Conservation (phyloP, 371 early-diverging fungal species). For the Phascolomyces articulosus region DNA sequence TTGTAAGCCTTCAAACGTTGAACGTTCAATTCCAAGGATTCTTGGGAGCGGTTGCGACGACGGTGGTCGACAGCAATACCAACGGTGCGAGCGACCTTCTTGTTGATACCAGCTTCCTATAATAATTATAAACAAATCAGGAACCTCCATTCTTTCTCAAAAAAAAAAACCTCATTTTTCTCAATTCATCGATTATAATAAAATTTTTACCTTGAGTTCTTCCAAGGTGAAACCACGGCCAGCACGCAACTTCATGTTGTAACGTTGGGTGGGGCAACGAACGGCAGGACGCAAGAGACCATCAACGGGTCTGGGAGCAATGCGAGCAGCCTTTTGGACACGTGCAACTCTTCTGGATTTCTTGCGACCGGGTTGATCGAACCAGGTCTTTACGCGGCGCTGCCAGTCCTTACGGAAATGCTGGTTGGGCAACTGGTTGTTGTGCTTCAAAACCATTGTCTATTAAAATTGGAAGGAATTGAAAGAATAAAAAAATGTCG, state of each 20-base stretch:
- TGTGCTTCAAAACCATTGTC: conserved; percentile 89
- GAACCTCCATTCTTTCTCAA: not conserved
- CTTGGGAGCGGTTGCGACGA: conserved; percentile 97
- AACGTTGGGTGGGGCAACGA: conserved; percentile 96
- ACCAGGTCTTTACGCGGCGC: conserved; percentile 98
- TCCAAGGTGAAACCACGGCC: conserved; percentile 99
- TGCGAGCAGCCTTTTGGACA: conserved; percentile 93
- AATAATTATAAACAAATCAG: not conserved
- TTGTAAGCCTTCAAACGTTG: conserved; percentile 97
- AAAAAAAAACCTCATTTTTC: not conserved
- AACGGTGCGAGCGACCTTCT: conserved; percentile 95
- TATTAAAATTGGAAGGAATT: conserved; percentile 12
- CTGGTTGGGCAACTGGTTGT: conserved; percentile 98
- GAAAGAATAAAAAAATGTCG: conserved; percentile 7
- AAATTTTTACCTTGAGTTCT: conserved; percentile 88
- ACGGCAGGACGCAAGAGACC: conserved; percentile 98
- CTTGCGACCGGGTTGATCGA: conserved; percentile 98
- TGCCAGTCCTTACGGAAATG: conserved; percentile 99
- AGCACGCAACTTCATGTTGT: conserved; percentile 98
- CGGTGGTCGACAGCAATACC: conserved; percentile 99
- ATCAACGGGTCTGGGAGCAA: conserved; percentile 98
- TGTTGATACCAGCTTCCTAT: conserved; percentile 91
- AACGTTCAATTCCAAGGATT: conserved; percentile 94
- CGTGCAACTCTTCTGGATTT: conserved; percentile 89
- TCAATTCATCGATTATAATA: too few species aligned